These are phyloP conservation scores for Trichophyton schoenleinii DNA, from an alignment of 2,329 filamentous ascomycete species.

Conservation along the genomic window DNA sequence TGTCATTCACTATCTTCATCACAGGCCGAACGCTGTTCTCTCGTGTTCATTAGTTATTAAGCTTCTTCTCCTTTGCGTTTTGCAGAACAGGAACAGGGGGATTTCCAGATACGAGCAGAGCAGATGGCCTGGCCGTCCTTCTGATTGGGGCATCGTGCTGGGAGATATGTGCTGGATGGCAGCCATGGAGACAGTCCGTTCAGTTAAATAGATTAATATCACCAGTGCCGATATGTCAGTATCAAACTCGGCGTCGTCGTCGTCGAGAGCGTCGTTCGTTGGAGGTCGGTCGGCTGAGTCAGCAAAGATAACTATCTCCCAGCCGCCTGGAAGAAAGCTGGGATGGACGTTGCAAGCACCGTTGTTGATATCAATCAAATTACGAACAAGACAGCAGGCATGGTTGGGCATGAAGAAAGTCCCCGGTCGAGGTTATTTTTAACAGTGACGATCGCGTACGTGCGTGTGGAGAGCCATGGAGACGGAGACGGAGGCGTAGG, in stretches of 20 bases:
- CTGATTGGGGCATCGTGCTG: not conserved
- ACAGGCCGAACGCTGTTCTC: not conserved
- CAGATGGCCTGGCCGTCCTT: not conserved
- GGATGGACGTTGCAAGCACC: not conserved
- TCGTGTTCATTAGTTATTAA: conserved; percentile 2
- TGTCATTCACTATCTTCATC: not conserved
- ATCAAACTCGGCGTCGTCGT: too few species aligned
- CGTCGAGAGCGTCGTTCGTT: not conserved
- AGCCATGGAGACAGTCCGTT: not conserved
- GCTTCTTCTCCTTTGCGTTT: not conserved
- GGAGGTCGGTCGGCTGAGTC: not conserved
- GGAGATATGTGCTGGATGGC: not conserved
- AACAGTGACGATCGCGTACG: conserved; percentile 1
- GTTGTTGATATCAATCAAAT: not conserved
- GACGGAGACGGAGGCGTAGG: not conserved
- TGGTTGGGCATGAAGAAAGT: not conserved
- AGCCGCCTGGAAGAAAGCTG: not conserved
- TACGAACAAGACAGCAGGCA: not conserved
- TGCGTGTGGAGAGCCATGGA: not conserved
- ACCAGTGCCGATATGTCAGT: too few species aligned
- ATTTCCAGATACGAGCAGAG: conserved; percentile 1
- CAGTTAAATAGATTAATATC: not conserved
- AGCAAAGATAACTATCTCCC: not conserved
- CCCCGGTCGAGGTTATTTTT: not conserved
- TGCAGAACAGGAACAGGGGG: not conserved